Percentiles rank a stretch among this genome's conserved stretches.
These are phyloP conservation scores for Echinosophora koreensis DNA, from an alignment of 306 rosid species.

Conservation along the genomic window DNA sequence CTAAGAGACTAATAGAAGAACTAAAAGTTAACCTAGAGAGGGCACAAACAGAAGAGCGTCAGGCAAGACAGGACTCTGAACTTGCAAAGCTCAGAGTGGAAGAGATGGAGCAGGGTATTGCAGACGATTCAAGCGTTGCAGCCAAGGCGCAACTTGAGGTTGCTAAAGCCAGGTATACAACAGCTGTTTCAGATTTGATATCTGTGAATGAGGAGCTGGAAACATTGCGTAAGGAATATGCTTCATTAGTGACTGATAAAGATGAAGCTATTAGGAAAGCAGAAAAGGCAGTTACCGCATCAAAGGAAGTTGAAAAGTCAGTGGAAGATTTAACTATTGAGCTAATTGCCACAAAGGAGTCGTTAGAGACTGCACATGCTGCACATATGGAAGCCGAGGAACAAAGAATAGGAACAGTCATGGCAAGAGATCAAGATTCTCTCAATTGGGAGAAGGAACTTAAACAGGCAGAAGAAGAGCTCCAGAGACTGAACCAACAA, in stretches of 20 bases:
- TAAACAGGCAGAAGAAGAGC: conserved; percentile 89
- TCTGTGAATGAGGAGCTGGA: conserved; percentile 87
- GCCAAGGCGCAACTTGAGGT: conserved; percentile 99
- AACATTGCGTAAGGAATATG: conserved; percentile 70
- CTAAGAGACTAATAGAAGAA: conserved; percentile 92
- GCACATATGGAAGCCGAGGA: conserved; percentile 97
- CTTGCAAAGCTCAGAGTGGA: conserved; percentile 98
- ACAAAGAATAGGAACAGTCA: conserved; percentile 88
- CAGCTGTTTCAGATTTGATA: conserved; percentile 82
- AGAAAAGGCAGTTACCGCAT: conserved; percentile 82
- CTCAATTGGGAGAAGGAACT: conserved; percentile 94
- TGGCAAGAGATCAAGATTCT: conserved; percentile 97
- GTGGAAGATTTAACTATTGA: conserved; percentile 93
- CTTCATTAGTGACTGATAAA: conserved; percentile 78
- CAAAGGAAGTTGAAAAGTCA: conserved; percentile 90
- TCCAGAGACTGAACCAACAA: conserved; percentile 76
- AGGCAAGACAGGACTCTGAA: conserved; percentile 97
- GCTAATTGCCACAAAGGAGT: conserved; percentile 86
- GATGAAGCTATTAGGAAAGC: conserved; percentile 79
- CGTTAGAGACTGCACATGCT: conserved; percentile 88
- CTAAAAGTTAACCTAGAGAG: conserved; percentile 93
- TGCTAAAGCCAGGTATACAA: conserved; percentile 84
- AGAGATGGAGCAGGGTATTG: conserved; percentile 99
- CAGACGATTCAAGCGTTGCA: conserved; percentile 95
- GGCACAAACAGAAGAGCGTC: conserved; percentile 94